These are phyloP conservation scores for Saccharomyces hybrid DNA, from an alignment of 1,139 yeast species.

Conservation along the genomic window DNA sequence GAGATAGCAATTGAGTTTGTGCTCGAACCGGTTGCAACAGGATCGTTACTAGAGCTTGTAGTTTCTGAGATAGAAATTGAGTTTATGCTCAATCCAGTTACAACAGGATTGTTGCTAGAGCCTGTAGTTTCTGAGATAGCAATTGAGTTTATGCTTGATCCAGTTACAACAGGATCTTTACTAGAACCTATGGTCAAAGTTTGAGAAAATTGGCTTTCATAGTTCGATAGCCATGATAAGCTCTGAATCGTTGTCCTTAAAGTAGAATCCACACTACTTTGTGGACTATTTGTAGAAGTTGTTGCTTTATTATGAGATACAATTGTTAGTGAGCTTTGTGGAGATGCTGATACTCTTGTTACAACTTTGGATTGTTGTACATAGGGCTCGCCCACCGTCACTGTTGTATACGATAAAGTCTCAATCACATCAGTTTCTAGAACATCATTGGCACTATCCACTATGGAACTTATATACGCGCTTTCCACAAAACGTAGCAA, in stretches of 20 bases:
- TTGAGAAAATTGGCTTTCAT: neutral
- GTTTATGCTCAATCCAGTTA: no score
- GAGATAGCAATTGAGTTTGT: no score
- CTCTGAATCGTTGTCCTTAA: neutral
- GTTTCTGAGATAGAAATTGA: neutral
- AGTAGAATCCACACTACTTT: neutral
- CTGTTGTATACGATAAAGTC: neutral
- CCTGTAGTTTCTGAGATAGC: neutral
- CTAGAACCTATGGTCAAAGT: neutral
- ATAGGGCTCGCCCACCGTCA: neutral
- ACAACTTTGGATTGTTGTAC: neutral
- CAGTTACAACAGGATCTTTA: neutral
- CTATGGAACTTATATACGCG: conserved; percentile 1
- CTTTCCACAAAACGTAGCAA: conserved; percentile 1
- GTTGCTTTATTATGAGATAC: neutral
- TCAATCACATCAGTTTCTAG: neutral
- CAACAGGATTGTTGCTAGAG: no score
- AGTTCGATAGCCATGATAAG: neutral
- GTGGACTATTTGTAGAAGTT: neutral
- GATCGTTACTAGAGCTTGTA: neutral
- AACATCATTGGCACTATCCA: neutral
- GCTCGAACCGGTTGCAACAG: neutral
- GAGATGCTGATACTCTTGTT: neutral
- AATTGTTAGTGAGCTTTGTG: neutral
- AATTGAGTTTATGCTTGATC: no score